Conservation (phyloP, 176 grass and related monocot genomes). For the Eragrostis nindensis region DNA sequence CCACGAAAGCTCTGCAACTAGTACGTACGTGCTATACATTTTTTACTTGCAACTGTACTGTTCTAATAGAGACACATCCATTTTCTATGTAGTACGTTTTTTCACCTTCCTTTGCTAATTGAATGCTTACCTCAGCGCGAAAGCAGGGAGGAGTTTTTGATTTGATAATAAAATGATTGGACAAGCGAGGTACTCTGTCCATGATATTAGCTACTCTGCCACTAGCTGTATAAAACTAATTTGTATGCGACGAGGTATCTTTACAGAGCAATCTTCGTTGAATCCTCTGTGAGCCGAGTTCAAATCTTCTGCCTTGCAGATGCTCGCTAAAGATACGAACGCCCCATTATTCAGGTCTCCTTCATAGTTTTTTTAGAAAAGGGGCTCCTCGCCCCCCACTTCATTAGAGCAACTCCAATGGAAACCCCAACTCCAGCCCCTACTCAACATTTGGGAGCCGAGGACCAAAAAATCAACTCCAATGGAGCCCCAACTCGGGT, state of each 20-base stretch:
- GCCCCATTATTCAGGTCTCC: background rate
- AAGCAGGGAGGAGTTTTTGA: background rate
- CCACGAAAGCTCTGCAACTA: background rate
- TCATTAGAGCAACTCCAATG: too few species aligned
- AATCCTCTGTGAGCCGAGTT: background rate
- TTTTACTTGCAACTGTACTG: background rate
- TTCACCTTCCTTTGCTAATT: background rate
- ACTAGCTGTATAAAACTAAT: background rate
- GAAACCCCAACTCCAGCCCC: too few species aligned
- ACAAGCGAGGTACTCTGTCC: background rate
- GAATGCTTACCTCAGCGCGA: background rate
- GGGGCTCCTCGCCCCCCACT: too few species aligned
- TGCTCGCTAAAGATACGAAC: background rate
- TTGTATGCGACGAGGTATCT: background rate
- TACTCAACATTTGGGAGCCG: too few species aligned
- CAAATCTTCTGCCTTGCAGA: background rate
- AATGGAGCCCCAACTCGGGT: too few species aligned
- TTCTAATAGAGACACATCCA: background rate
- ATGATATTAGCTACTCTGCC: background rate
- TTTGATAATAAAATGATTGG: background rate
- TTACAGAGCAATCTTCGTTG: background rate
- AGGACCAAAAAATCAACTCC: too few species aligned
- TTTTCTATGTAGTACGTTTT: background rate
- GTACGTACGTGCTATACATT: background rate
- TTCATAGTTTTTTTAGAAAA: too few species aligned